A percentile compares a stretch with the other conserved stretches of the same genome.
Evolutionary conservation across 345 rosid genomes (phyloP).

Genomic region (Euphorbia pulcherrima): DNA sequence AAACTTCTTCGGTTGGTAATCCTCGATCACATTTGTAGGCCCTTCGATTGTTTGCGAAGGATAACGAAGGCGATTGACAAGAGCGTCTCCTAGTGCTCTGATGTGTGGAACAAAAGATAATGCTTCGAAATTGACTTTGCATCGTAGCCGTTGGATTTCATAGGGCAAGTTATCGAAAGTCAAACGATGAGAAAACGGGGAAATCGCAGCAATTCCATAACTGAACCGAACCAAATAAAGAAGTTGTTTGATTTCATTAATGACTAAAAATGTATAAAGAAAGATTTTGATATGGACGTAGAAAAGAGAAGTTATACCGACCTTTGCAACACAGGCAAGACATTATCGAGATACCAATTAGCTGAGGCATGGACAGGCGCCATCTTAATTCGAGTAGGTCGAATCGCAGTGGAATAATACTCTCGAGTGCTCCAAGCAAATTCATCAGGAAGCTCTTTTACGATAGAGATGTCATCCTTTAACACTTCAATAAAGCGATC

Average conservation of each 20-base stretch:
- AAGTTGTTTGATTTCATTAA: background rate
- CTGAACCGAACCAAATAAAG: slow-evolving; percentile 39
- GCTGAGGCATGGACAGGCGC: slow-evolving; percentile 91
- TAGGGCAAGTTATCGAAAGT: slow-evolving; percentile 75
- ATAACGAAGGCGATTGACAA: slow-evolving; percentile 58
- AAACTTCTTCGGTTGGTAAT: slow-evolving; percentile 54
- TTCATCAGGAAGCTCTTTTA: slow-evolving; percentile 62
- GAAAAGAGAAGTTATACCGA: slow-evolving; percentile 17
- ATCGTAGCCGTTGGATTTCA: slow-evolving; percentile 71
- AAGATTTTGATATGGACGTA: background rate
- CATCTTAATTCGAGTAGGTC: slow-evolving; percentile 83
- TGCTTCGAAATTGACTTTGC: slow-evolving; percentile 93
- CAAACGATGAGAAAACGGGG: slow-evolving; percentile 94
- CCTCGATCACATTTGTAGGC: slow-evolving; percentile 32
- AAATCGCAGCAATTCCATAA: slow-evolving; percentile 82
- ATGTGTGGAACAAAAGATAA: slow-evolving; percentile 64
- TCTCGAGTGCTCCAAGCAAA: slow-evolving; percentile 91
- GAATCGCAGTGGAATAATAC: slow-evolving; percentile 87
- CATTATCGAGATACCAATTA: slow-evolving; percentile 86
- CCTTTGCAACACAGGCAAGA: slow-evolving; percentile 81
- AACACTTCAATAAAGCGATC: slow-evolving; percentile 73
- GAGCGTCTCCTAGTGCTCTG: slow-evolving; percentile 58
- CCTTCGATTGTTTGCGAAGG: slow-evolving; percentile 36
- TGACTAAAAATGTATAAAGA: background rate
- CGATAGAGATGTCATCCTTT: slow-evolving; percentile 54